These are phyloP conservation scores for Nannochloris sp. DNA, from an alignment of 139 green algal species.

Conservation along the genomic window DNA sequence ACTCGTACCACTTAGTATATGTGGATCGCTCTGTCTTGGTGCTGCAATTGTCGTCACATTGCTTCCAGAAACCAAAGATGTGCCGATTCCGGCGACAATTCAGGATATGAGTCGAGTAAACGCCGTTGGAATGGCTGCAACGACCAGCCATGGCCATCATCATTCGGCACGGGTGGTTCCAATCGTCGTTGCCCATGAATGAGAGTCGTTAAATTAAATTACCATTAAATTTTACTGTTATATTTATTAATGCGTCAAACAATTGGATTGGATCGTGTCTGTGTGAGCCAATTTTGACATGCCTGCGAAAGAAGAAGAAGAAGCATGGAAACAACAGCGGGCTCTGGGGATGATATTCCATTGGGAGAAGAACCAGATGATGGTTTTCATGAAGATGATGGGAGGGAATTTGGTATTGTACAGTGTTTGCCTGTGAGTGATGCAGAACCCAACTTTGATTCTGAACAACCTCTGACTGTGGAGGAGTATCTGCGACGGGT, in stretches of 20 bases:
- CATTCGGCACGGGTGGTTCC: too few relatives aligned
- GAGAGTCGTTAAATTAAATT: too few relatives aligned
- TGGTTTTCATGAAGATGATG: constrained; percentile 37
- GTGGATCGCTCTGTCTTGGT: constrained; percentile 12
- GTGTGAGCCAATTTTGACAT: too few relatives aligned
- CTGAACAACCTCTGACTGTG: constrained; percentile 28
- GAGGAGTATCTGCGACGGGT: constrained; percentile 52
- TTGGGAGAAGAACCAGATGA: too few relatives aligned
- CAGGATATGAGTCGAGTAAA: constrained; percentile 6
- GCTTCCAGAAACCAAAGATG: constrained; percentile 19
- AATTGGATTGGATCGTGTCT: too few relatives aligned
- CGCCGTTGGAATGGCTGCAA: background rate
- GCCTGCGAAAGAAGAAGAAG: too few relatives aligned
- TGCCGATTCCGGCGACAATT: constrained; percentile 10
- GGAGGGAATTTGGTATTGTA: constrained; percentile 52
- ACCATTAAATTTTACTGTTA: too few relatives aligned
- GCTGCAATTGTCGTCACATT: constrained; percentile 5
- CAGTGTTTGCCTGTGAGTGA: constrained; percentile 50
- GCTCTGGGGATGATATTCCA: too few relatives aligned
- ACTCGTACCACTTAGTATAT: constrained; percentile 17
- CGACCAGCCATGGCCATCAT: too few relatives aligned
- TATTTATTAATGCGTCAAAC: too few relatives aligned
- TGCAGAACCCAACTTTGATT: constrained; percentile 41
- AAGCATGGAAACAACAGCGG: too few relatives aligned
- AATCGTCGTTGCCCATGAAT: too few relatives aligned